phyloP scores from a whole-genome alignment of 164 flowering plant species.

The Magnolia kwangsiensis region DNA sequence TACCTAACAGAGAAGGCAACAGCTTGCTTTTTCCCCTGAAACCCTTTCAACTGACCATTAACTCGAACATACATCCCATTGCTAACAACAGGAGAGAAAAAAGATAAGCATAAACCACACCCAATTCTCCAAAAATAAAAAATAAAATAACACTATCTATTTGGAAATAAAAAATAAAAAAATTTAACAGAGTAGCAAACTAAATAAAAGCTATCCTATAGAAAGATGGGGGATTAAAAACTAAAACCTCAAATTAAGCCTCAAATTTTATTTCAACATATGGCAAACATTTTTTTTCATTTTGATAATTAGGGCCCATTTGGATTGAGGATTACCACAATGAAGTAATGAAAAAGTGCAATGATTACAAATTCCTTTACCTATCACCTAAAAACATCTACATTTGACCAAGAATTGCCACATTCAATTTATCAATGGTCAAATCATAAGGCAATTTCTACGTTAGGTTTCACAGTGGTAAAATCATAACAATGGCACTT shows the following conservation, averaged over 20 bases:
- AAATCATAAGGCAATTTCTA: no score
- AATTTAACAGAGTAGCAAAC: not conserved
- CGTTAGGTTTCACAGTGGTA: no score
- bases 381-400: no score
- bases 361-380: no score
- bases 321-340: no score
- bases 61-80: slow-evolving; percentile 79
- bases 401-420: no score
- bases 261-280: not conserved
- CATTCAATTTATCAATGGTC: no score
- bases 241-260: not conserved
- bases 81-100: slow-evolving; percentile 24
- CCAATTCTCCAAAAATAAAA: not conserved
- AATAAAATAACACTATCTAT: not conserved
- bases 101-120: not conserved
- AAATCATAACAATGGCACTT: no score
- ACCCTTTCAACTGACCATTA: slow-evolving; percentile 71
- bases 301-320: no score
- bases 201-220: not conserved
- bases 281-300: no score
- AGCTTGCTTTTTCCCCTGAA: slow-evolving; percentile 66
- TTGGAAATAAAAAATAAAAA: not conserved
- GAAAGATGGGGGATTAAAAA: no score
- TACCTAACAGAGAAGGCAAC: slow-evolving; percentile 72
- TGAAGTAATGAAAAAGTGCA: no score